Percentiles rank a stretch among this genome's conserved stretches.
Evolutionary conservation across 106 monocot genomes (phyloP).

Genomic region (Allium cepa): DNA sequence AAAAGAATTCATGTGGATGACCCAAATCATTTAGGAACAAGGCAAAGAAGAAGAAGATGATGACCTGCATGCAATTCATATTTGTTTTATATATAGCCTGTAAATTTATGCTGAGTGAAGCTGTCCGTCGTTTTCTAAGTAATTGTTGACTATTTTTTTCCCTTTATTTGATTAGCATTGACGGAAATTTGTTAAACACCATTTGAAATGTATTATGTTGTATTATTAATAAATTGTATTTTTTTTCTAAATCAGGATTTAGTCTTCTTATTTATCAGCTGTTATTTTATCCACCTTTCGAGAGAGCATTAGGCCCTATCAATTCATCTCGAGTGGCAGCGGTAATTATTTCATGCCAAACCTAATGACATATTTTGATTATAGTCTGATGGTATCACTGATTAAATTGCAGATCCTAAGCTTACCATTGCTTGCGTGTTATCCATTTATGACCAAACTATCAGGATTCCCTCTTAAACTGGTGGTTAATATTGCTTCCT

Average conservation of each 20-base stretch:
- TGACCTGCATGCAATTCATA: too few species aligned
- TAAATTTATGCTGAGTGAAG: too few species aligned
- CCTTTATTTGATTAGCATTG: neutral
- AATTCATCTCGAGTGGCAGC: constrained; percentile 30
- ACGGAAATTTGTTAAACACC: neutral
- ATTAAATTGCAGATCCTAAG: constrained; percentile 38
- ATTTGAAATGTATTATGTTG: neutral
- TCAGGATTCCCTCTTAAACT: constrained; percentile 41
- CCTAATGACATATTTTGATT: neutral
- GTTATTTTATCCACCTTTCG: constrained; percentile 41
- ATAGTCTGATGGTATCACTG: neutral
- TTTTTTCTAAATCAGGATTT: constrained; percentile 27
- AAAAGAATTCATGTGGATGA: too few species aligned
- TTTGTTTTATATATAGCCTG: too few species aligned
- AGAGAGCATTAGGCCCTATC: constrained; percentile 45
- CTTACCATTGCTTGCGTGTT: constrained; percentile 41
- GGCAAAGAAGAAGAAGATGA: too few species aligned
- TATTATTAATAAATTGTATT: neutral
- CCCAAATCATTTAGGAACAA: too few species aligned
- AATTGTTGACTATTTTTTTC: neutral
- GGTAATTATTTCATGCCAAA: constrained; percentile 27
- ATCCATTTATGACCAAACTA: constrained; percentile 49
- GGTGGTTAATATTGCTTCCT: constrained; percentile 45
- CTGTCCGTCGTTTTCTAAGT: neutral
- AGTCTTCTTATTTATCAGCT: constrained; percentile 58